Base-by-base conservation (phyloP, 805 yeast species). In the Starmerella vaccinii region DNA sequence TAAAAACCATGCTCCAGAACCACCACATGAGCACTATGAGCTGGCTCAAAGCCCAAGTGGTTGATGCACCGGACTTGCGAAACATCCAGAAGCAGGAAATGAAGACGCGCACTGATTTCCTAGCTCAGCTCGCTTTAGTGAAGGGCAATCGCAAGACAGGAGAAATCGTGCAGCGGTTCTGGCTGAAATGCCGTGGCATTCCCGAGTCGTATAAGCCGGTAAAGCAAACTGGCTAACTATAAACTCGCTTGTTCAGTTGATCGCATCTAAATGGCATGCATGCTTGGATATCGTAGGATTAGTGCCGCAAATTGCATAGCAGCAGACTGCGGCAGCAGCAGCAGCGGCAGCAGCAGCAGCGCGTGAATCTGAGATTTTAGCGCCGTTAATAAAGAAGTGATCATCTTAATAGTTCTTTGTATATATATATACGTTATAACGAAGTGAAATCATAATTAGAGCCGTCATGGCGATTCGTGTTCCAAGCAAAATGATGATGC, bases 1-100 rank as follows among this genome's bases (percentile, higher is more conserved):
- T 76, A 52, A 64, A 76, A 47, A 60, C 62, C 16, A 54, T 75
- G 16, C 35, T 61, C 19, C n/a, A 47, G 29, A 51, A 51, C 21
- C 59, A 58, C 15, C 51, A 57, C 18, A 47, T 57, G 5, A 21
- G 35, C 2, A 47, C 54, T 2, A 37, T 49, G 9, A 19, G 16
- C 12, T 45, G 56, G 49, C 51, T 61, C 5, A 35, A 49, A 23
- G 35, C 46, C 38, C 43, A 46, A 4, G 47, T 58, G 1, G 53
- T 59, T 1, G 57, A 52, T 12, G 51, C 48, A 8, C 63, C 63
- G 8, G 46, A 12, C 5, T 30, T 35, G 16, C 47, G 37, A 7
- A 33, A 23, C 15, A 22, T 59, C 3, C 44, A 45, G 16, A n/a
- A 39, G 18, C 57, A 51, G 13, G 58, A 51, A 16, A 39, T 26